These are phyloP conservation scores for Xylariaceae sp. DNA, from an alignment of 2,329 filamentous ascomycete species.

Conservation along the genomic window DNA sequence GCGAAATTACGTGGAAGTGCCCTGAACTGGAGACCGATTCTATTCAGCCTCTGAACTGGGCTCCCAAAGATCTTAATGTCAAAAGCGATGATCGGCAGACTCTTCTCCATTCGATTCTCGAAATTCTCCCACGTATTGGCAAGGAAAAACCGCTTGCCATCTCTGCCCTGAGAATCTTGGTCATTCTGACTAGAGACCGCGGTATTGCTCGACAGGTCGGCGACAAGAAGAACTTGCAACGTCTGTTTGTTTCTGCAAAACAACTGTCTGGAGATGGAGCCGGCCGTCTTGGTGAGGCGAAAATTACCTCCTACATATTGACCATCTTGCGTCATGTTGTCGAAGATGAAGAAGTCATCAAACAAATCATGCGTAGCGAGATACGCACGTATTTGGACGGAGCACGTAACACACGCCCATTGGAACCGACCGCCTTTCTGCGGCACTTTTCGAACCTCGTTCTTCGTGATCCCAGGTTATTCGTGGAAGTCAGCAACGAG, in stretches of 20 bases:
- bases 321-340: conserved; percentile 86
- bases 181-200: conserved; percentile 79
- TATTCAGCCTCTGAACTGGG: conserved; percentile 51
- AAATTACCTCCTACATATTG: conserved; percentile 62
- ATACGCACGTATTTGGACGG: conserved; percentile 73
- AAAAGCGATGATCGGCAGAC: conserved; percentile 59
- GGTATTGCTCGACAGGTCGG: conserved; percentile 69
- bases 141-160: conserved; percentile 83
- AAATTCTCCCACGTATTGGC: conserved; percentile 77
- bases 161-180: conserved; percentile 74
- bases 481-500: conserved; percentile 83
- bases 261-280: conserved; percentile 78
- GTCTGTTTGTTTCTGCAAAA: conserved; percentile 91
- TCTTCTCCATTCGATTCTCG: conserved; percentile 72
- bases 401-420: conserved; percentile 45
- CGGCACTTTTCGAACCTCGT: conserved; percentile 73
- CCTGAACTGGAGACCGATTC: conserved; percentile 47
- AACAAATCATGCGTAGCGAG: conserved; percentile 86
- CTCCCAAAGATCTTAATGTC: conserved; percentile 57
- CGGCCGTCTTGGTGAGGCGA: conserved; percentile 58
- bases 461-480: conserved; percentile 75
- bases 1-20: conserved; percentile 64
- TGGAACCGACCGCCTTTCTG: conserved; percentile 68
- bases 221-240: conserved; percentile 82
- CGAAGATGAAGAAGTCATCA: conserved; percentile 86